These are phyloP conservation scores for Fusarium sp. DNA, from an alignment of 2,329 filamentous ascomycete genomes.

Conservation along the genomic window DNA sequence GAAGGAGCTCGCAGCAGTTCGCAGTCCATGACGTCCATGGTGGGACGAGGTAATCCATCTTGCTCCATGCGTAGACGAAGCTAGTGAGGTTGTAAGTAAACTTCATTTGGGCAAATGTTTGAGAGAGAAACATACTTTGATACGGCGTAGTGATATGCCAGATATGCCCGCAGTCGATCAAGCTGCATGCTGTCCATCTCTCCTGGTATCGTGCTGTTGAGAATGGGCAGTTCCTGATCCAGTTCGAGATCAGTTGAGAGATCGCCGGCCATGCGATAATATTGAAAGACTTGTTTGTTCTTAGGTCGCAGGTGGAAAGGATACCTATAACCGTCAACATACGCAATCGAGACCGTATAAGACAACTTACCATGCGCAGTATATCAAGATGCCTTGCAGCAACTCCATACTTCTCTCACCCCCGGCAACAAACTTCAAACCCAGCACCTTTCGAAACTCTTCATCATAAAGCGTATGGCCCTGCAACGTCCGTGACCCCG, in stretches of 20 bases:
- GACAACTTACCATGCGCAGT: conserved; percentile 65
- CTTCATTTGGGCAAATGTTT: background rate
- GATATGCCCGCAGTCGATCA: conserved; percentile 61
- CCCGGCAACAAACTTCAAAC: conserved; percentile 67
- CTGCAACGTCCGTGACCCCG: conserved; percentile 62
- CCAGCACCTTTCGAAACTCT: conserved; percentile 69
- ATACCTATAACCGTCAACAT: conserved; percentile 57
- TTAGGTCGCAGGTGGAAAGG: conserved; percentile 67
- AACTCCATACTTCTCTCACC: conserved; percentile 70
- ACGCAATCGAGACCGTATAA: background rate
- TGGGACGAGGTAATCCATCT: conserved; percentile 48
- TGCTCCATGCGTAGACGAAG: conserved; percentile 57
- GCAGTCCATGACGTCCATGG: conserved; percentile 59
- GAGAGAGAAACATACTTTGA: conserved; percentile 59
- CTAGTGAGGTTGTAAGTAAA: conserved; percentile 49
- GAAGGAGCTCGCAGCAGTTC: conserved; percentile 61
- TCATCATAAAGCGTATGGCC: conserved; percentile 68
- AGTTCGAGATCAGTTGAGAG: conserved; percentile 64
- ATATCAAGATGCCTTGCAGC: conserved; percentile 69
- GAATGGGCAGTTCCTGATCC: conserved; percentile 54
- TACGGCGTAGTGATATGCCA: conserved; percentile 59
- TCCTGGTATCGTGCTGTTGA: background rate
- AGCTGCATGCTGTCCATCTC: conserved; percentile 49
- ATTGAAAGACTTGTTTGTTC: conserved; percentile 64
- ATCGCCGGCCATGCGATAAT: conserved; percentile 66